A percentile compares a stretch with the other conserved stretches of the same genome.
Conservation (phyloP, 2,329 filamentous ascomycete genomes). For the Rosellinia necatrix region DNA sequence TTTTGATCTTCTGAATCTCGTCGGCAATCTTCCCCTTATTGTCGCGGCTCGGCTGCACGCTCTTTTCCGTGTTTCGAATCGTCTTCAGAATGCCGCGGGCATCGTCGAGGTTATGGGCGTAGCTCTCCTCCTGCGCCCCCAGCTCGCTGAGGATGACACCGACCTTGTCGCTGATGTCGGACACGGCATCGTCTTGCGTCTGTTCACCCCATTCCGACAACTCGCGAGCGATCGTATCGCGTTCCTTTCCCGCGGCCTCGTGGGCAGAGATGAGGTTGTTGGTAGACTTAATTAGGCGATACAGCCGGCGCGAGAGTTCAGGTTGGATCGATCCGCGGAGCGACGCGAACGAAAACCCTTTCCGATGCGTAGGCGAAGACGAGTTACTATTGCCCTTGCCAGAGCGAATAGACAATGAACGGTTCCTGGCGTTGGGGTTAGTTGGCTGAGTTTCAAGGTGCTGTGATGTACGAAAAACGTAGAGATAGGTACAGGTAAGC, state of each 20-base stretch:
- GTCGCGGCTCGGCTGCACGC: slow-evolving; percentile 89
- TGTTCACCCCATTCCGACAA: slow-evolving; percentile 96
- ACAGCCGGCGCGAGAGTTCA: slow-evolving; percentile 86
- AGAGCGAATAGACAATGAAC: slow-evolving; percentile 41
- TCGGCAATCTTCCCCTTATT: slow-evolving; percentile 86
- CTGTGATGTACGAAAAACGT: background rate
- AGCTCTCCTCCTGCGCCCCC: slow-evolving; percentile 89
- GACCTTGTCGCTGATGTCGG: slow-evolving; percentile 92
- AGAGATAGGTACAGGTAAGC: slow-evolving; percentile 32
- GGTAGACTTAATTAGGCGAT: slow-evolving; percentile 91
- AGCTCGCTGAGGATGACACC: slow-evolving; percentile 91
- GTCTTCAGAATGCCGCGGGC: slow-evolving; percentile 82
- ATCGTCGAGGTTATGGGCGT: slow-evolving; percentile 86
- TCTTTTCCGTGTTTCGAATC: slow-evolving; percentile 93
- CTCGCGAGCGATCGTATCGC: slow-evolving; percentile 82
- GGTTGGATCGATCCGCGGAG: slow-evolving; percentile 84
- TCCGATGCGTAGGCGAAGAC: slow-evolving; percentile 52
- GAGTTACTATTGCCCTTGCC: slow-evolving; percentile 44
- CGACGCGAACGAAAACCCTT: slow-evolving; percentile 83
- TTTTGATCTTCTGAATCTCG: slow-evolving; percentile 89
- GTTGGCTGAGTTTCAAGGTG: background rate
- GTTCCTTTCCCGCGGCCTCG: slow-evolving; percentile 83
- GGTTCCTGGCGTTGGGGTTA: slow-evolving; percentile 35
- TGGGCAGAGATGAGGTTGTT: slow-evolving; percentile 86
- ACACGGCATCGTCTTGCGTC: slow-evolving; percentile 83